Conservation (phyloP, 225 moss, liverwort and hornwort species). For the Polytrichum formosum region DNA sequence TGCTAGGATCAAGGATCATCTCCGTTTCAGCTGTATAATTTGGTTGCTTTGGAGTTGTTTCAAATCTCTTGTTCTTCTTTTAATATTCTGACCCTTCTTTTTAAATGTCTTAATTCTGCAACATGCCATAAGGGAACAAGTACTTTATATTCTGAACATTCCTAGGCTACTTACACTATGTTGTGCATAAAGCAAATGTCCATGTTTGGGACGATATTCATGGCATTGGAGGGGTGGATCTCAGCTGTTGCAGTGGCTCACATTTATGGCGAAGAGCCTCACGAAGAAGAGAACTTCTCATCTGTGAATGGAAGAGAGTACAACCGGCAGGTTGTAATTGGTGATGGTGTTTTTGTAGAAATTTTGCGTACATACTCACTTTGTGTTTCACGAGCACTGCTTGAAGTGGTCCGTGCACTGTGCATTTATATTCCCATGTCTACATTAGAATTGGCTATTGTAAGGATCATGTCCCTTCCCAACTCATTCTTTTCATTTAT, state of each 20-base stretch:
- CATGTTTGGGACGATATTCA: conserved; percentile 71
- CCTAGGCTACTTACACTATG: too few species aligned
- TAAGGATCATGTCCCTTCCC: conserved; percentile 14
- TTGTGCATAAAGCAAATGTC: conserved; percentile 45
- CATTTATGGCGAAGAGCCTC: conserved; percentile 75
- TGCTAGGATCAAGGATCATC: too few species aligned
- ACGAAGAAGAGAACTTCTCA: conserved; percentile 61
- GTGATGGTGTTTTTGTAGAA: conserved; percentile 54
- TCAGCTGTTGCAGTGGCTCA: conserved; percentile 85
- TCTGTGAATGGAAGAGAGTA: conserved; percentile 79
- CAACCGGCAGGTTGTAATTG: conserved; percentile 34
- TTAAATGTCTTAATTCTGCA: too few species aligned
- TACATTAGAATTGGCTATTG: conserved; percentile 63
- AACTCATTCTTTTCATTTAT: too few species aligned
- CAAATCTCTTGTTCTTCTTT: too few species aligned
- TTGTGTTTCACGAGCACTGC: conserved; percentile 72
- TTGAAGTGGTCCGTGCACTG: conserved; percentile 69
- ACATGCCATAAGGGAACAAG: neutral
- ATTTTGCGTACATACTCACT: conserved; percentile 63
- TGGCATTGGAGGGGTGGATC: conserved; percentile 86
- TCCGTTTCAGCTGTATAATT: too few species aligned
- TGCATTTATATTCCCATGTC: conserved; percentile 69
- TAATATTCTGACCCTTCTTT: too few species aligned
- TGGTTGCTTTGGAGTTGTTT: too few species aligned
- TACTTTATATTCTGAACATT: too few species aligned